A percentile compares a stretch with the other conserved stretches of the same genome.
Conservation (phyloP, 2,329 filamentous ascomycete species). For the Aspergillus melleus region DNA sequence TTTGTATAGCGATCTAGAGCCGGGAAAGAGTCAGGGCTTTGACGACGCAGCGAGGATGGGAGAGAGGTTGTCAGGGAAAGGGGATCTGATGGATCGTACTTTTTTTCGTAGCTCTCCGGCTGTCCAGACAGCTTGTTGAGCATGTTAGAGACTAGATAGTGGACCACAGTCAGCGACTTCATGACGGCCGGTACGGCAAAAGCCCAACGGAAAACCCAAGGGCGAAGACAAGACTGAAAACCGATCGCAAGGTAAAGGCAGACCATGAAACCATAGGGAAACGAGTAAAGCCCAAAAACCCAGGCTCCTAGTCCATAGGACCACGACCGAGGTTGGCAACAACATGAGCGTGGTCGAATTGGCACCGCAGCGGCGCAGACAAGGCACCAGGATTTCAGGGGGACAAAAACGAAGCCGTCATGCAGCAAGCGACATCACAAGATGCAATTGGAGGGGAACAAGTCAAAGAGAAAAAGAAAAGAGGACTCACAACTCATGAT, state of each 20-base stretch:
- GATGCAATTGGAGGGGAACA: slow-evolving; percentile 1
- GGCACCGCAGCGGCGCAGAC: not conserved
- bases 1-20: slow-evolving; percentile 73
- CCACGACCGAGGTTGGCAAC: not conserved
- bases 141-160: slow-evolving; percentile 72
- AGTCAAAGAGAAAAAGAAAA: not conserved
- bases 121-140: slow-evolving; percentile 94
- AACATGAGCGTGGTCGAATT: slow-evolving; percentile 1
- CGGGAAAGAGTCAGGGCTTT: slow-evolving; percentile 7
- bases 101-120: slow-evolving; percentile 98
- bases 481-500: slow-evolving; percentile 29
- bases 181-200: not conserved
- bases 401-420: not conserved
- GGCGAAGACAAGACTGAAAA: not conserved
- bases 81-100: slow-evolving; percentile 56
- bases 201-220: too few species aligned
- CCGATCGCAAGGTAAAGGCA: not conserved
- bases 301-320: slow-evolving; percentile 5
- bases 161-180: not conserved
- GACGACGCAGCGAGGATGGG: not conserved
- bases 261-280: slow-evolving; percentile 10
- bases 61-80: slow-evolving; percentile 5
- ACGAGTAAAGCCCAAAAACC: slow-evolving; percentile 6
- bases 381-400: not conserved
- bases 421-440: slow-evolving; percentile 5